Percentiles rank a stretch among this genome's conserved stretches.
Conservation (phyloP, 2,329 filamentous ascomycete species). For the Xylariaceae sp. region DNA sequence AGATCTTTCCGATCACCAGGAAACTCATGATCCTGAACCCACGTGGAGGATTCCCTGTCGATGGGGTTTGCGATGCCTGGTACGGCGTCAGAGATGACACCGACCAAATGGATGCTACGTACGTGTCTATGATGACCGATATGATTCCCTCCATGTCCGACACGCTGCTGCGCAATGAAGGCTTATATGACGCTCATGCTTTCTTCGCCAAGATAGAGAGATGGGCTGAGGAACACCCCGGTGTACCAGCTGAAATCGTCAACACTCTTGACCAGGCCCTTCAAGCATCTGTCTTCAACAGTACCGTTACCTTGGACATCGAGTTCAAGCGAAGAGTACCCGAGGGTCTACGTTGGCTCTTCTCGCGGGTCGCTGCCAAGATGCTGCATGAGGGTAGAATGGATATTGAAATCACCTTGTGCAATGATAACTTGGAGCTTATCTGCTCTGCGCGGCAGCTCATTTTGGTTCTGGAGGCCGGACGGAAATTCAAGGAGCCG, state of each 20-base stretch:
- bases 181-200: conserved; percentile 22
- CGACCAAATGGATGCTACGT: conserved; percentile 20
- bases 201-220: conserved; percentile 6
- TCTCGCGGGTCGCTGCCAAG: conserved; percentile 18
- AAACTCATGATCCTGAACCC: conserved; percentile 20
- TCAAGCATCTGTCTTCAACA: conserved; percentile 14
- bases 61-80: conserved; percentile 25
- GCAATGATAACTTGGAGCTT: conserved; percentile 20
- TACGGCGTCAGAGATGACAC: conserved; percentile 8
- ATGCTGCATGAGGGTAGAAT: conserved; percentile 23
- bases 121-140: conserved; percentile 26
- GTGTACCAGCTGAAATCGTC: conserved; percentile 10
- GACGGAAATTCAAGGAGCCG: conserved; percentile 16
- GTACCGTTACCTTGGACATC: conserved; percentile 24
- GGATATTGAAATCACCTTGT: conserved; percentile 21
- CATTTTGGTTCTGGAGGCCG: conserved; percentile 19
- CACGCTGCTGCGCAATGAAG: conserved; percentile 23
- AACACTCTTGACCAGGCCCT: conserved; percentile 19
- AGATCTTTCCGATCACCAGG: conserved; percentile 19
- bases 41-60: conserved; percentile 16
- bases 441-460: conserved; percentile 18
- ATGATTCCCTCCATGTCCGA: conserved; percentile 27
- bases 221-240: conserved; percentile 24
- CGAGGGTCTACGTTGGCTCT: conserved; percentile 20
- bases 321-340: conserved; percentile 26